Percentiles rank a stretch among this genome's conserved stretches.
These are phyloP conservation scores for Ceratocystis lukuohia DNA, from an alignment of 2,329 filamentous ascomycete genomes.

Conservation along the genomic window DNA sequence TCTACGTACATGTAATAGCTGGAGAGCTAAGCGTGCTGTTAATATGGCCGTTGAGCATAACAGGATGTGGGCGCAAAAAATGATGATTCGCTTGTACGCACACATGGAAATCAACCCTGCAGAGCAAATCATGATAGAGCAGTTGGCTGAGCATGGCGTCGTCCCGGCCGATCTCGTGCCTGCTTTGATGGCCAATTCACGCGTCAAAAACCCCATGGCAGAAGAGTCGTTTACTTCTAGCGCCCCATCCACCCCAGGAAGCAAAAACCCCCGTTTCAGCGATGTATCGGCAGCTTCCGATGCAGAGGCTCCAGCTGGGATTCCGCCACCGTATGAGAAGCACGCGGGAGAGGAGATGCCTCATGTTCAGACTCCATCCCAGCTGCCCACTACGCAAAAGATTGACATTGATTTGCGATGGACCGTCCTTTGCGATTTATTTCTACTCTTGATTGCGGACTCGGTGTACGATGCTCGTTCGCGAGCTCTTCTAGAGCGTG, in stretches of 20 bases:
- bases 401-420: slow-evolving; percentile 93
- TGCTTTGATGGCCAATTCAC: slow-evolving; percentile 77
- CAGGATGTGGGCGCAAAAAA: slow-evolving; percentile 95
- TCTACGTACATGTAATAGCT: slow-evolving; percentile 31
- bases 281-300: slow-evolving; percentile 21
- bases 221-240: slow-evolving; percentile 26
- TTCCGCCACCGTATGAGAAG: slow-evolving; percentile 47
- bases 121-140: slow-evolving; percentile 98
- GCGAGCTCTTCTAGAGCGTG: slow-evolving; percentile 66
- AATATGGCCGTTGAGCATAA: slow-evolving; percentile 59
- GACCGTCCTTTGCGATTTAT: slow-evolving; percentile 93
- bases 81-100: slow-evolving; percentile 86
- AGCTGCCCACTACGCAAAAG: slow-evolving; percentile 66
- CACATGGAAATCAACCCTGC: slow-evolving; percentile 92
- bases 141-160: slow-evolving; percentile 84
- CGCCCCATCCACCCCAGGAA: slow-evolving; percentile 12
- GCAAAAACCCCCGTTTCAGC: slow-evolving; percentile 16
- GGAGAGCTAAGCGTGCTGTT: slow-evolving; percentile 57
- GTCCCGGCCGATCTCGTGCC: slow-evolving; percentile 71
- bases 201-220: slow-evolving; percentile 85
- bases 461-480: slow-evolving; percentile 86
- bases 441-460: slow-evolving; percentile 91
- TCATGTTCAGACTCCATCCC: slow-evolving; percentile 67
- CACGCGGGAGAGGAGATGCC: slow-evolving; percentile 58
- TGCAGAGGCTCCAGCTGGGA: slow-evolving; percentile 35